phyloP scores from a whole-genome alignment of 495 filamentous ascomycete genomes.

The Podospora comata region DNA sequence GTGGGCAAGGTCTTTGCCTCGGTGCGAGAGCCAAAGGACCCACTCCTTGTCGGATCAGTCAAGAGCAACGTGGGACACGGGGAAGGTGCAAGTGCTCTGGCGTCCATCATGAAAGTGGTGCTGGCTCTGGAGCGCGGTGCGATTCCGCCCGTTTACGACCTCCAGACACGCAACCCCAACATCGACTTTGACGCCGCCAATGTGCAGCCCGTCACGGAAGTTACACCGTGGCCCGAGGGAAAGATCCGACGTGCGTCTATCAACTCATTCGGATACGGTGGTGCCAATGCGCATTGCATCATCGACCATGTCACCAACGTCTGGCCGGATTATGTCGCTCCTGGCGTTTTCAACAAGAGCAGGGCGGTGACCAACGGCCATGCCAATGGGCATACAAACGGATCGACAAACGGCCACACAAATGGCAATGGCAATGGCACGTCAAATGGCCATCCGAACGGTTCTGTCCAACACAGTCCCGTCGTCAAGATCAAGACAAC shows the following conservation, averaged over 20 bases:
- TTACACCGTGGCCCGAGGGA: constrained; percentile 33
- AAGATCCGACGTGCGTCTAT: constrained; percentile 30
- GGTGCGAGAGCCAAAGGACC: constrained; percentile 25
- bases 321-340: not conserved
- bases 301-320: constrained; percentile 14
- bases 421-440: not conserved
- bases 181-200: constrained; percentile 34
- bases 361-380: not conserved
- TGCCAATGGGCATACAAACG: not conserved
- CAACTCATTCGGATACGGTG: constrained; percentile 43
- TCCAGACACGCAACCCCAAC: constrained; percentile 48
- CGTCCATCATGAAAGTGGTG: constrained; percentile 50
- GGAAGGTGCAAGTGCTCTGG: constrained; percentile 51
- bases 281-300: constrained; percentile 40
- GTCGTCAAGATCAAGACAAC: not conserved
- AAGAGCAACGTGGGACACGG: constrained; percentile 58
- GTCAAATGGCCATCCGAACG: not conserved
- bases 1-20: constrained; percentile 24
- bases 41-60: constrained; percentile 51
- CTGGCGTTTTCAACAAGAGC: constrained; percentile 5
- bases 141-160: constrained; percentile 41
- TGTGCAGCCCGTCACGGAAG: constrained; percentile 28
- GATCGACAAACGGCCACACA: not conserved
- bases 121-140: constrained; percentile 51
- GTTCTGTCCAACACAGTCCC: not conserved